Conservation (phyloP, 2,329 filamentous ascomycete species). For the Monosporascus sp. region DNA sequence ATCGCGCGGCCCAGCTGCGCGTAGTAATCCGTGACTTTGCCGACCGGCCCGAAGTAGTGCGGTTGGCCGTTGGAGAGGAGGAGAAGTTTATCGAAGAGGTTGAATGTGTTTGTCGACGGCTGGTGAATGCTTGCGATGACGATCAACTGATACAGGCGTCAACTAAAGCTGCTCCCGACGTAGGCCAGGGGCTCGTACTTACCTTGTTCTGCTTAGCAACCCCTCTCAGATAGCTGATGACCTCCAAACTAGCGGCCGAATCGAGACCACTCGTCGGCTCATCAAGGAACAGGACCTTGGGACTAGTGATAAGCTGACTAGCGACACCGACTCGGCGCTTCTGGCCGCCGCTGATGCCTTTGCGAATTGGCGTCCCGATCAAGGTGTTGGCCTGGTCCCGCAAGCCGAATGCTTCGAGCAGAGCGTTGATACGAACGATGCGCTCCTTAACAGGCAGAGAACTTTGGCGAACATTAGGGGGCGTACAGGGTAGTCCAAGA, state of each 20-base stretch:
- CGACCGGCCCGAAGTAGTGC: slow-evolving; percentile 66
- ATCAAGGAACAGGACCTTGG: slow-evolving; percentile 76
- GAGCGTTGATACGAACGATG: slow-evolving; percentile 55
- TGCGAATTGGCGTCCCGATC: slow-evolving; percentile 76
- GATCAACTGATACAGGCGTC: slow-evolving; percentile 50
- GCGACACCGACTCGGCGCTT: slow-evolving; percentile 77
- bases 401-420: slow-evolving; percentile 71
- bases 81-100: slow-evolving; percentile 73
- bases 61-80: slow-evolving; percentile 66
- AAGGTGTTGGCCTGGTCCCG: slow-evolving; percentile 62
- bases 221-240: slow-evolving; percentile 65
- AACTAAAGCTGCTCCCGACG: too few relatives aligned
- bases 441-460: slow-evolving; percentile 48
- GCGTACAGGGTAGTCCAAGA: neutral
- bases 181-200: slow-evolving; percentile 13
- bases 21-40: slow-evolving; percentile 58
- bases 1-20: slow-evolving; percentile 54
- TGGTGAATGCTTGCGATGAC: slow-evolving; percentile 83
- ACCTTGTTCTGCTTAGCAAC: slow-evolving; percentile 64
- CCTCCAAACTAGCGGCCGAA: slow-evolving; percentile 69
- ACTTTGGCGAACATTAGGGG: slow-evolving; percentile 16
- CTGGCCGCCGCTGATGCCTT: slow-evolving; percentile 80
- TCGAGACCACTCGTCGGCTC: slow-evolving; percentile 83
- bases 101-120: slow-evolving; percentile 73
- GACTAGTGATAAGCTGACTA: slow-evolving; percentile 73